Evolutionary conservation across 306 rosid species (phyloP), one percentile per base, ranked within the genome.

Genomic region (Lathyrus aphaca): DNA sequence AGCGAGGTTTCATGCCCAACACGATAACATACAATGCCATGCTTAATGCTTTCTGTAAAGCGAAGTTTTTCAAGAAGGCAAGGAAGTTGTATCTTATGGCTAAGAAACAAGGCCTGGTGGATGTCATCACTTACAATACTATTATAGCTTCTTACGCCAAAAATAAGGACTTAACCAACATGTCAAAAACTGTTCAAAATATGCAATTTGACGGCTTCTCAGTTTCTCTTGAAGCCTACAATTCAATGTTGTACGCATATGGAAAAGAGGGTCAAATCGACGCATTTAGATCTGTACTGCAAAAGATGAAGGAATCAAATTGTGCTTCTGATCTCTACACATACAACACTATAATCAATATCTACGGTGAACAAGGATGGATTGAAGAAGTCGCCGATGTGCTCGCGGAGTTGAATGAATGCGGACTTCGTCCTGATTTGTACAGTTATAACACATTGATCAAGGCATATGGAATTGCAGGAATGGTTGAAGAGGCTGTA

Each of bases 311-410:
- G 82, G 88, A 81, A 46, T 81, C 87, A 12, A 75, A 73, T 72
- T 84, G 82, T 74, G 69, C 76, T 65, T 77, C 91, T 39, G 96
- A 91, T 77, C 89, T 70, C 64, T 89, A 87, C 81, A 91, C 97
- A 7, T 94, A 91, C 82, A 94, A 94, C 83, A 91, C 84, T 48
- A 45, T 88, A 84, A 91, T 94, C 80, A 91, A 94, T 74, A 84
- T 94, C 53, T 94, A 88, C 64, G 99, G 99, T 49, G 87, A 91
- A 27, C 95, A 82, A 73, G 96, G 99, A 69, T 94, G 97, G 95
- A 88, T 91, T 48, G 71, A 83, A 10, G 92, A 94, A 80, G 96
- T 88, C 21, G 79, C 84, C 5, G 73, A 60, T 0, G 92, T 91
- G 71, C 89, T 88, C 32, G 55, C 71, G 18, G 96, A 89, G 64